These are phyloP conservation scores for Lachnellula subtilissima DNA, from an alignment of 2,329 filamentous ascomycete species.

Conservation along the genomic window DNA sequence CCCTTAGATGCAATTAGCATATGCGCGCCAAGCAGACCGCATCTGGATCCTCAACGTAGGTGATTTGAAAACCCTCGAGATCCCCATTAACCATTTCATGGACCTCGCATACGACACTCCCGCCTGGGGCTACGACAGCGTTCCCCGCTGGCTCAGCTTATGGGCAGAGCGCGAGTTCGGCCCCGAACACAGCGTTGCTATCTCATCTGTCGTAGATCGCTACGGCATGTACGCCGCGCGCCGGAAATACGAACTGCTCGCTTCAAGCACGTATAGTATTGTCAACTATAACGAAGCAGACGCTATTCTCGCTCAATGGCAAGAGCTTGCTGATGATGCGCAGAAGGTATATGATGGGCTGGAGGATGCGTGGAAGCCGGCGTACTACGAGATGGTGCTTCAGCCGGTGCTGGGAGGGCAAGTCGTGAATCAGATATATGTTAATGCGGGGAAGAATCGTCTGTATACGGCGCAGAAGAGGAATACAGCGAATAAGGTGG, in stretches of 20 bases:
- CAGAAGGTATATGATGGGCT: slow-evolving; percentile 52
- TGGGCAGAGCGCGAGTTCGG: slow-evolving; percentile 58
- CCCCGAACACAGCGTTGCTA: slow-evolving; percentile 40
- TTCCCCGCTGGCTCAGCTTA: slow-evolving; percentile 49
- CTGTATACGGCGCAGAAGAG: slow-evolving; percentile 52
- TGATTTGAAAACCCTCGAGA: slow-evolving; percentile 57
- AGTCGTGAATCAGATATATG: slow-evolving; percentile 50
- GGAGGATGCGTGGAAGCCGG: slow-evolving; percentile 43
- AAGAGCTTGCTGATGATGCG: slow-evolving; percentile 46
- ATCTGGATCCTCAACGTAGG: slow-evolving; percentile 63
- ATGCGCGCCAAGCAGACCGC: slow-evolving; percentile 46
- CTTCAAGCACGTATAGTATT: slow-evolving; percentile 53
- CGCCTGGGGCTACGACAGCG: slow-evolving; percentile 51
- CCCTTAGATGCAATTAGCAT: slow-evolving; percentile 55
- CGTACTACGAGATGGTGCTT: slow-evolving; percentile 59
- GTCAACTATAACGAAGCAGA: slow-evolving; percentile 63
- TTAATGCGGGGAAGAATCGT: slow-evolving; percentile 47
- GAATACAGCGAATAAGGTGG: slow-evolving; percentile 51
- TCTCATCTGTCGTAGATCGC: slow-evolving; percentile 47
- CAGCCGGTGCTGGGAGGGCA: slow-evolving; percentile 56
- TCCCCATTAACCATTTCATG: slow-evolving; percentile 48
- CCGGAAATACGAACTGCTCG: slow-evolving; percentile 59
- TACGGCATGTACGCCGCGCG: slow-evolving; percentile 54
- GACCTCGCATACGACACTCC: slow-evolving; percentile 63
- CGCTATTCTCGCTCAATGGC: slow-evolving; percentile 51